A percentile compares a stretch with the other conserved stretches of the same genome.
Evolutionary conservation across 2,329 filamentous ascomycete genomes (phyloP).

Genomic region (Macrophomina tecta): DNA sequence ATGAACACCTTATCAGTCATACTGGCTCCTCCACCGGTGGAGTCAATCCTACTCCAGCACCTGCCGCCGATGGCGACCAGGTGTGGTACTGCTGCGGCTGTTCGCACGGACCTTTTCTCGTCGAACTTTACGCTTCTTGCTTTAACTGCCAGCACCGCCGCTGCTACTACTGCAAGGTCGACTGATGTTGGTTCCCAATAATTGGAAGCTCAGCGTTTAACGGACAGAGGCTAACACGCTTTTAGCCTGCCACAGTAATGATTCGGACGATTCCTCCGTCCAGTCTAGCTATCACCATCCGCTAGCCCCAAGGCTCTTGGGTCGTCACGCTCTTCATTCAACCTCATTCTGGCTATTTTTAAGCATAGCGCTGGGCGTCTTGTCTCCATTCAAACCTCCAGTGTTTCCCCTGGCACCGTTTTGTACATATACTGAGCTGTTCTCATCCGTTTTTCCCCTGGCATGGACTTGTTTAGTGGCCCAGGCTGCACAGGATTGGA

Average conservation of each 20-base stretch:
- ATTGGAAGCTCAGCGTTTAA: neutral
- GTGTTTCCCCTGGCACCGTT: neutral
- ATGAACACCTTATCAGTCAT: neutral
- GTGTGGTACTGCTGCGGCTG: conserved; percentile 16
- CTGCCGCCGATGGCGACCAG: neutral
- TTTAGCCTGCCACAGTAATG: neutral
- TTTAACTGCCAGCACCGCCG: neutral
- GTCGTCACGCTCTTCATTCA: neutral
- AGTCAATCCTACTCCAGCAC: neutral
- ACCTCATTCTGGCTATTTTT: neutral
- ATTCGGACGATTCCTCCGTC: too few species aligned
- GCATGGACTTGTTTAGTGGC: neutral
- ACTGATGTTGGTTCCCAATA: neutral
- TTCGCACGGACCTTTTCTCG: neutral
- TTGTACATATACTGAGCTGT: neutral
- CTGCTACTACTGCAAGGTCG: conserved; percentile 1
- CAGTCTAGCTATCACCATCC: too few species aligned
- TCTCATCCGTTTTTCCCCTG: neutral
- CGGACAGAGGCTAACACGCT: neutral
- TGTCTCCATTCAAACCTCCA: neutral
- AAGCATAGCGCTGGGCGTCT: conserved; percentile 1
- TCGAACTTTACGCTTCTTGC: neutral
- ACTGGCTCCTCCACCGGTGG: neutral
- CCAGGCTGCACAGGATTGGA: neutral
- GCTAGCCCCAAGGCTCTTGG: too few species aligned